Evolutionary conservation across 345 rosid species (phyloP).

Genomic region (Rhodomyrtus tomentosa): DNA sequence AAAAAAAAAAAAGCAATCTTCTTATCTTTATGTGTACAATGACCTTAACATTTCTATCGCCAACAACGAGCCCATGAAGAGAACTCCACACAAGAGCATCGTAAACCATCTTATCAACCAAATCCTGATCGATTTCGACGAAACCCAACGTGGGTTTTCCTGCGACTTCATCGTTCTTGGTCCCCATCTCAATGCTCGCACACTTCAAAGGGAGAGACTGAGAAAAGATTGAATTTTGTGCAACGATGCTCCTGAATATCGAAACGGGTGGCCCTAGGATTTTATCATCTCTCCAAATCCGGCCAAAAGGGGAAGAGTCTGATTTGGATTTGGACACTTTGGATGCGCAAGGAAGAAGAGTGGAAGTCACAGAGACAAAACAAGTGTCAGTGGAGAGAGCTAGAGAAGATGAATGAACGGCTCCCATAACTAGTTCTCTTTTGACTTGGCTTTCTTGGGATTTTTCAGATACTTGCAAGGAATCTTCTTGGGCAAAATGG

Average conservation of each 20-base stretch:
- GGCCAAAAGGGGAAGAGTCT: slow-evolving; percentile 2
- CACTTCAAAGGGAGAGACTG: slow-evolving; percentile 19
- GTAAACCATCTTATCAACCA: slow-evolving; percentile 58
- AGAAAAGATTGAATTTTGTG: background rate
- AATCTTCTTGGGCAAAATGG: background rate
- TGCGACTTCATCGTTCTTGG: slow-evolving; percentile 22
- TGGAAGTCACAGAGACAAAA: background rate
- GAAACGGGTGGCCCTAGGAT: background rate
- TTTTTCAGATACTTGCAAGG: background rate
- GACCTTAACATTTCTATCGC: slow-evolving; percentile 65
- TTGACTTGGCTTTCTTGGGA: slow-evolving; percentile 1
- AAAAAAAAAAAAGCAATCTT: background rate
- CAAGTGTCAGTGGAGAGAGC: background rate
- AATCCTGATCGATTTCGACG: slow-evolving; percentile 34
- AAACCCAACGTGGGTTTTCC: slow-evolving; percentile 30
- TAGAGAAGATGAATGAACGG: slow-evolving; percentile 25
- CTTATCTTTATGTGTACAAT: background rate
- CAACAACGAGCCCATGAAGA: slow-evolving; percentile 90
- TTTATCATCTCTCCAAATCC: background rate
- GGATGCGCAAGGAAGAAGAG: background rate
- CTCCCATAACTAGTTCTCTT: slow-evolving; percentile 23
- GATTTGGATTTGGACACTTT: slow-evolving; percentile 8
- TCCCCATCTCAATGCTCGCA: slow-evolving; percentile 11
- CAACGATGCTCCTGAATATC: background rate
- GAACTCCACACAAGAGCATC: slow-evolving; percentile 99